phyloP scores from a whole-genome alignment of 1,284 basidiomycete species.

The Ustilago loliicola region DNA sequence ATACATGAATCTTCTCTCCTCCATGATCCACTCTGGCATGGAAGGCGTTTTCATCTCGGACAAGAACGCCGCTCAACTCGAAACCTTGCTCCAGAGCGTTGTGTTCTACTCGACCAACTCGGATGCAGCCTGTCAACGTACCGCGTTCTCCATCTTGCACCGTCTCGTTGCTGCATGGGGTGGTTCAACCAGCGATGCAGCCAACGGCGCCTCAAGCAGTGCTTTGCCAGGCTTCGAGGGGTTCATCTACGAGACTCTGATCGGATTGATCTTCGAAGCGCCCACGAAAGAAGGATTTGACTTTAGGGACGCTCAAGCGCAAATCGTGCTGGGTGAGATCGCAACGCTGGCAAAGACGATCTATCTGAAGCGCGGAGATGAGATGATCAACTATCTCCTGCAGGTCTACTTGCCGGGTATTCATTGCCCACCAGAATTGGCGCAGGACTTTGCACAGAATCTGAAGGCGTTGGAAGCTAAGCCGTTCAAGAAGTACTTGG shows the following conservation, averaged over 20 bases:
- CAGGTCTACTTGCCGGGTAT: slow-evolving; percentile 87
- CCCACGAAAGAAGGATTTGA: slow-evolving; percentile 86
- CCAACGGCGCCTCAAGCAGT: slow-evolving; percentile 40
- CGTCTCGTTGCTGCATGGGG: slow-evolving; percentile 83
- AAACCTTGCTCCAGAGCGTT: slow-evolving; percentile 79
- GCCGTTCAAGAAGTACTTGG: slow-evolving; percentile 75
- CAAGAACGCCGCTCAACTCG: slow-evolving; percentile 84
- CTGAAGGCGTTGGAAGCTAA: slow-evolving; percentile 76
- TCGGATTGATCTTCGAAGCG: slow-evolving; percentile 86
- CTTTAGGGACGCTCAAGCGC: slow-evolving; percentile 82
- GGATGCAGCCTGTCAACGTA: slow-evolving; percentile 77
- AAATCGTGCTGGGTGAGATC: slow-evolving; percentile 51
- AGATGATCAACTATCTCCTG: slow-evolving; percentile 85
- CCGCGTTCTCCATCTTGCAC: slow-evolving; percentile 84
- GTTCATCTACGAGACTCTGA: slow-evolving; percentile 89
- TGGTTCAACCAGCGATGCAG: slow-evolving; percentile 51
- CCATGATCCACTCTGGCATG: slow-evolving; percentile 81
- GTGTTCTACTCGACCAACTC: slow-evolving; percentile 72
- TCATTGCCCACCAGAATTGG: slow-evolving; percentile 84
- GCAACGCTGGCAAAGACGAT: slow-evolving; percentile 81
- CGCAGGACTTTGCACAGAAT: slow-evolving; percentile 77
- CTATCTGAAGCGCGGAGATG: slow-evolving; percentile 82
- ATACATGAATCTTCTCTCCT: slow-evolving; percentile 87
- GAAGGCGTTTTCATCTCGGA: slow-evolving; percentile 87
- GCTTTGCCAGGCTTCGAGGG: slow-evolving; percentile 88